A percentile compares a stretch with the other conserved stretches of the same genome.
Evolutionary conservation across 2,329 filamentous ascomycete species (phyloP).

Genomic region (Onygena corvina): DNA sequence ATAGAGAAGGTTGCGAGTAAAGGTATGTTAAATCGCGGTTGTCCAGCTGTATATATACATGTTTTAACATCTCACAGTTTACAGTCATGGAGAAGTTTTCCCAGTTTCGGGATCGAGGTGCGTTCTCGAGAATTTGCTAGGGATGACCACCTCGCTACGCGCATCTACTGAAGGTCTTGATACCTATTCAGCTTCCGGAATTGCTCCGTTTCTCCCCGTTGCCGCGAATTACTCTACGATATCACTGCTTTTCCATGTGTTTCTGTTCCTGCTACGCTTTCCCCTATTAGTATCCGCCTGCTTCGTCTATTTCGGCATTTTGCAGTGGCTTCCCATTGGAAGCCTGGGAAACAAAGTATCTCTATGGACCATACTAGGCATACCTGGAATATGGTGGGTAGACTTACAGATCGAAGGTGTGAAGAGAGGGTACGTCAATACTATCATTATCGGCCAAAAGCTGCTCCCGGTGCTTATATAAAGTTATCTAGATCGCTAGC

Average conservation of each 20-base stretch:
- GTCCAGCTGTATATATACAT: background rate
- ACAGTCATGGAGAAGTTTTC: constrained; percentile 87
- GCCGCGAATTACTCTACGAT: constrained; percentile 52
- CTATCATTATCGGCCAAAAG: background rate
- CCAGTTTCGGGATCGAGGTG: constrained; percentile 81
- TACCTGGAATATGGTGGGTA: constrained; percentile 95
- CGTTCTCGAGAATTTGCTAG: constrained; percentile 5
- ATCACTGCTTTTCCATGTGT: constrained; percentile 51
- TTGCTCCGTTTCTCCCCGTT: constrained; percentile 87
- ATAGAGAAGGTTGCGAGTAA: background rate
- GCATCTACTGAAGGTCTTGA: constrained; percentile 15
- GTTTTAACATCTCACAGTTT: background rate
- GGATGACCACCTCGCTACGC: constrained; percentile 1
- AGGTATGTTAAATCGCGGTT: constrained; percentile 1
- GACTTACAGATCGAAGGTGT: constrained; percentile 97
- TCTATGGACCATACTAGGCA: constrained; percentile 74
- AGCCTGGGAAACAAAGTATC: constrained; percentile 64
- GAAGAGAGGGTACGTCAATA: constrained; percentile 57
- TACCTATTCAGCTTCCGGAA: constrained; percentile 64
- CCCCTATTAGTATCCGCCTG: constrained; percentile 61
- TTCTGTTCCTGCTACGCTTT: constrained; percentile 69
- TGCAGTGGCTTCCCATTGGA: constrained; percentile 69
- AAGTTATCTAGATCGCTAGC: constrained; percentile 47
- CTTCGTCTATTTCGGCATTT: constrained; percentile 61
- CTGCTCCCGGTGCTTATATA: constrained; percentile 8